Base-by-base conservation (phyloP, 352 stramenopile species). In the Blastocystis sp. region DNA sequence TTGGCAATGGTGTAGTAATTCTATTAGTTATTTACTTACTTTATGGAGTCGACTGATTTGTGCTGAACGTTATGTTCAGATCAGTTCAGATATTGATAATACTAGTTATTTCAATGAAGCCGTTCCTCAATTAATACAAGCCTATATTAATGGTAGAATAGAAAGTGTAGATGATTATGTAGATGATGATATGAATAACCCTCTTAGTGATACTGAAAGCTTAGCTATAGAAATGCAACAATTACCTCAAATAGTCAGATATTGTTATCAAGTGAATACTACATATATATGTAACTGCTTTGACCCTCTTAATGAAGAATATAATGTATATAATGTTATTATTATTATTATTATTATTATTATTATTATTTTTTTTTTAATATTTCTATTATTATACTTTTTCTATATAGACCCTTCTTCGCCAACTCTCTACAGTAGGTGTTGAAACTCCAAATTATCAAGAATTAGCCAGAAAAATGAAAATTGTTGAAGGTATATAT, bases 1-100 rank as follows among this genome's bases (percentile, higher is more conserved):
- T 27, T 62, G 52, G 52, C 48, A 62, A 25, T 39, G 39, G 4
- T 62, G 52, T 18, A 48, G n/a, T 31, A 62, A 62, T 19, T 62
- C 52, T 0, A 62, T 62, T 34, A 49, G 19, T n/a, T 62, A 54
- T 5, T 42, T 62, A 11, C 40, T 62, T 16, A 62, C 52, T 4
- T 21, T 62, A 28, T 62, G 52, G 52, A 54, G 39, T 0, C 52
- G 52, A 19, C 48, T 62, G 52, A 32, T 42, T 10, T 62, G 52
- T n/a, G 52, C 52, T 4, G 40, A 48, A 18, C 52, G 52, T n/a
- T 62, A 62, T 19, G 52, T 62, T 39, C 37, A 46, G 24, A 4
- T 62, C 7, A 43, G 39, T 2, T 27, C 39, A 3, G 16, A 39
- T 2, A 62, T 62, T 1, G 2, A 7, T 2, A 62, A 62, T 34